Percentiles rank a stretch among this genome's conserved stretches.
Conservation (phyloP, 495 filamentous ascomycete genomes). For the Bacidia gigantensis region DNA sequence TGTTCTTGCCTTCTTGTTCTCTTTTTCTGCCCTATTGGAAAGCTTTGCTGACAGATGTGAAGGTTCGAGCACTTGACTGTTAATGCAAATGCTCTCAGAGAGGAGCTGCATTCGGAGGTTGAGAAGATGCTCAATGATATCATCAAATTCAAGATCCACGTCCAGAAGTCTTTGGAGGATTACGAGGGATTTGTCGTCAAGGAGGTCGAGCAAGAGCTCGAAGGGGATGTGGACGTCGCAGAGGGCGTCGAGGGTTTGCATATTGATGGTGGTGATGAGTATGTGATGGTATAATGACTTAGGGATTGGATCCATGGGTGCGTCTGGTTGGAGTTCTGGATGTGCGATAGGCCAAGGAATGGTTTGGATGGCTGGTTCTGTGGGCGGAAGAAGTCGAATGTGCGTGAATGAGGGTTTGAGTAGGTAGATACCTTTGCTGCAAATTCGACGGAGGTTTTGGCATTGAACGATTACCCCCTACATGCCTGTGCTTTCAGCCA, state of each 20-base stretch:
- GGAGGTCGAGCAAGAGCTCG: constrained; percentile 75
- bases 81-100: constrained; percentile 66
- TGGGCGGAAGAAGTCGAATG: no score
- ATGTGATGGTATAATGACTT: background rate
- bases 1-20: constrained; percentile 19
- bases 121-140: constrained; percentile 94
- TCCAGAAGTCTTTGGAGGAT: constrained; percentile 81
- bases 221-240: constrained; percentile 34
- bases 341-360: background rate
- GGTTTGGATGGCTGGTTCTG: background rate
- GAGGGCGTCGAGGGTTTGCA: constrained; percentile 5
- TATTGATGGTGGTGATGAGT: constrained; percentile 4
- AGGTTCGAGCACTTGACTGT: constrained; percentile 85
- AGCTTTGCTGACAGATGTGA: background rate
- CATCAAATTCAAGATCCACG: constrained; percentile 95
- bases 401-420: no score
- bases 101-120: constrained; percentile 90
- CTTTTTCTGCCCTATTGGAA: background rate
- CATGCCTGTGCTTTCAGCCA: no score
- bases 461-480: no score
- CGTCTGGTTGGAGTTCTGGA: background rate
- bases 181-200: constrained; percentile 86
- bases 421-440: no score
- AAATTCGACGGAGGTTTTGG: no score
- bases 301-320: background rate